Base-by-base conservation (phyloP, 768 basidiomycete genomes). In the Xerocomellus amylosporus region DNA sequence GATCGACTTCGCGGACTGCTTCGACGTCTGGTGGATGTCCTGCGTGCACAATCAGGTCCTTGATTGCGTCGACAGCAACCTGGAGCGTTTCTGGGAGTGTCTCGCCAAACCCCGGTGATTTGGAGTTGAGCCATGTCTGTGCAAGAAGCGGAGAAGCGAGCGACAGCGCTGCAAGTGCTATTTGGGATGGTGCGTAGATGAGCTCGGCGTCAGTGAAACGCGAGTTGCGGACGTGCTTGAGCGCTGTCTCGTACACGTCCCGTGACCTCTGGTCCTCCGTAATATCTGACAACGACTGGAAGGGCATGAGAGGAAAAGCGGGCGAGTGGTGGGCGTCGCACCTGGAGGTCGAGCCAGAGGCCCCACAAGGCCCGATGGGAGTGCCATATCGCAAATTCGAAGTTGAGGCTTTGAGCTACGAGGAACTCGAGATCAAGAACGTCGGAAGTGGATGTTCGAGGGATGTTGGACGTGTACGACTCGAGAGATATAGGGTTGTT, bases 371-470 rank as follows among this genome's bases (percentile, higher is more conserved):
- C 91, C 43, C 92, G 75, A 64, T 95, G 91, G 20, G 91, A 82
- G 69, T 94, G 93, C 88, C 92, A 94, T 8, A 93, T 84, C 4
- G 93, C 85, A 65, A 98, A 97, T 68, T 99, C 95, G 58, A 99
- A 99, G 36, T 83, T 79, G 44, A 99, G 79, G 63, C 90, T 93
- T 71, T 98, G 97, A 0, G 95, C 90, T 6, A 99, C 89, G 34
- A 97, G 84, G 68, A 98, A 98, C 70, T 99, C 97, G 34, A 98
- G 83, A 53, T 93, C 89, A 53, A 98, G 83, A 15, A 99, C 89
- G 64, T 98, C 94, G 6, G 83, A 82, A 2, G 88, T 81, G 5
- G 77, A 74, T 1, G 92, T 90, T 62, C 86, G 90, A 1, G 90
- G 90, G 58, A 98, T 93, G 60, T 86, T 84, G 2, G 82, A 75